A percentile compares a stretch with the other conserved stretches of the same genome.
These are phyloP conservation scores for Talaromyces sp. DNA, from an alignment of 2,329 filamentous ascomycete species.

Conservation along the genomic window DNA sequence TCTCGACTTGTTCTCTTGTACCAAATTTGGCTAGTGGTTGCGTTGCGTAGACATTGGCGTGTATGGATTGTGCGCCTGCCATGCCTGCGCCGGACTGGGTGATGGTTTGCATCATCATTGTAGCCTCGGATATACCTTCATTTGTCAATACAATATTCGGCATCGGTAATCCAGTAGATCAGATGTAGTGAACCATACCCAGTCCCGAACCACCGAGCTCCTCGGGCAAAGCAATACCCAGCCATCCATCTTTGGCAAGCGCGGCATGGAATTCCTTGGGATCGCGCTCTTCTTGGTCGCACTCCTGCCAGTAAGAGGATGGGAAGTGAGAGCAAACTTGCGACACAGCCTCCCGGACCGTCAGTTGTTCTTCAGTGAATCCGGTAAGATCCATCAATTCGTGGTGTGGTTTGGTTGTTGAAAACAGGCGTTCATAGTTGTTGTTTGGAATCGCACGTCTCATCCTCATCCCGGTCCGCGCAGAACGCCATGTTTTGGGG, in stretches of 20 bases:
- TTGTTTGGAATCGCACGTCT: neutral
- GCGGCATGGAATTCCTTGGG: constrained; percentile 73
- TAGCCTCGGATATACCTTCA: constrained; percentile 69
- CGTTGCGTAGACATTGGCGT: constrained; percentile 57
- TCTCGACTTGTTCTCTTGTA: constrained; percentile 58
- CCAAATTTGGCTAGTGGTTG: constrained; percentile 72
- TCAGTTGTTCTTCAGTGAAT: constrained; percentile 69
- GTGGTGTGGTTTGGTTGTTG: constrained; percentile 2
- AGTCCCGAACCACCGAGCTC: constrained; percentile 69
- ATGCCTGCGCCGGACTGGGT: constrained; percentile 75
- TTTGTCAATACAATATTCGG: neutral
- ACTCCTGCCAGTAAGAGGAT: constrained; percentile 68
- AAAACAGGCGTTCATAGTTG: neutral
- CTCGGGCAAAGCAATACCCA: constrained; percentile 75
- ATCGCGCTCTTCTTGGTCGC: constrained; percentile 66
- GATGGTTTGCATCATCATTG: constrained; percentile 84
- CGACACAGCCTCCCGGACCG: constrained; percentile 65
- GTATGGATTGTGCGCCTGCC: constrained; percentile 59
- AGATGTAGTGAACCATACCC: neutral
- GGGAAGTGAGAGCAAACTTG: constrained; percentile 68
- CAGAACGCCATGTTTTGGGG: neutral
- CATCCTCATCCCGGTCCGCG: neutral
- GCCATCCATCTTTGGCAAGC: constrained; percentile 71
- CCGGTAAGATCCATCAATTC: constrained; percentile 67
- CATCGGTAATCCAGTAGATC: neutral